These are phyloP conservation scores for Trichodelitschia bisporula DNA, from an alignment of 495 filamentous ascomycete species.

Conservation along the genomic window DNA sequence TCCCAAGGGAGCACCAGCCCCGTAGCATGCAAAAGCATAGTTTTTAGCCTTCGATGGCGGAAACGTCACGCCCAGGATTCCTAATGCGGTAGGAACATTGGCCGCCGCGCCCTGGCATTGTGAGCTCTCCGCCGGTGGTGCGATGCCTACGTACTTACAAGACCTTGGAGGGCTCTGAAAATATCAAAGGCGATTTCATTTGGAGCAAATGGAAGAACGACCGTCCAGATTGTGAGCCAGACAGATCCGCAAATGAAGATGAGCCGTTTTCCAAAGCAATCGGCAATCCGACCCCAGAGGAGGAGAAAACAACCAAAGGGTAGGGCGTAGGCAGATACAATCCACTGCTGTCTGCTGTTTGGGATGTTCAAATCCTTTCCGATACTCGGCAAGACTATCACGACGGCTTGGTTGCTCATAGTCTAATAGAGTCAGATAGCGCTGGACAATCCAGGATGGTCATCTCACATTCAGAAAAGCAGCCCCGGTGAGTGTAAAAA, in stretches of 20 bases:
- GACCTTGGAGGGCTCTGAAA: constrained; percentile 15
- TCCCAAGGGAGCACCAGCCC: constrained; percentile 19
- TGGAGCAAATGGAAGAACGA: constrained; percentile 12
- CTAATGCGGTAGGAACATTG: constrained; percentile 26
- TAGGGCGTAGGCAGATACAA: constrained; percentile 29
- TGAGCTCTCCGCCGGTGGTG: neutral
- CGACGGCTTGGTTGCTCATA: constrained; percentile 30
- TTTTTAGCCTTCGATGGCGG: constrained; percentile 36
- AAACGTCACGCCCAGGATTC: constrained; percentile 35
- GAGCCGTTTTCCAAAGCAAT: constrained; percentile 15
- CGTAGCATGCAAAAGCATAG: constrained; percentile 25
- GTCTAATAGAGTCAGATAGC: no score
- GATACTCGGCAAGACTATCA: constrained; percentile 36
- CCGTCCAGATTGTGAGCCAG: constrained; percentile 12
- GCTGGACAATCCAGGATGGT: no score
- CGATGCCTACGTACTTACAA: constrained; percentile 3
- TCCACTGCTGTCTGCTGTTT: constrained; percentile 31
- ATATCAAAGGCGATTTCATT: constrained; percentile 18
- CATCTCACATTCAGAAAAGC: no score
- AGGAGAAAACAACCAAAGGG: constrained; percentile 16
- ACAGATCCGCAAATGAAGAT: constrained; percentile 16
- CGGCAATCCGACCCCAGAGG: constrained; percentile 14
- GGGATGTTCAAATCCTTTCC: constrained; percentile 28
- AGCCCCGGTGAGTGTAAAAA: no score
- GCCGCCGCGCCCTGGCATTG: constrained; percentile 15